Conservation (phyloP, 2,329 filamentous ascomycete species). For the Fusarium sp. region DNA sequence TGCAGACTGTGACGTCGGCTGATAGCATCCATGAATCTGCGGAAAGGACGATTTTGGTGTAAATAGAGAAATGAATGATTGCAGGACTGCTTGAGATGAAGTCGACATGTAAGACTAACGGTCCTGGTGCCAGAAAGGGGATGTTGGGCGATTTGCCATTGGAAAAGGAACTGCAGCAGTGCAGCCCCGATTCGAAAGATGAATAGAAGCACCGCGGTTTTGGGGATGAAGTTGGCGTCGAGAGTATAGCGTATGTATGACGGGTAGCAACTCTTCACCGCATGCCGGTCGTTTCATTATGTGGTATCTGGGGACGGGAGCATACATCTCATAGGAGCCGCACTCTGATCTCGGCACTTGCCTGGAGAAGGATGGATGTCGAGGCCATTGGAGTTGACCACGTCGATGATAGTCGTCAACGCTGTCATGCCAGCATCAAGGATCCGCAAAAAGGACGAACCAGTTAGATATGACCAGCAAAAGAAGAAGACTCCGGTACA, state of each 20-base stretch:
- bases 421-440: background rate
- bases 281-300: background rate
- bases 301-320: too few species aligned
- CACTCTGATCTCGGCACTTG: background rate
- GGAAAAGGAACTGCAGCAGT: too few species aligned
- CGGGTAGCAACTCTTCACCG: too few species aligned
- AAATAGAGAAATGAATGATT: background rate
- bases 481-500: background rate
- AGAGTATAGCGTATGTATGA: too few species aligned
- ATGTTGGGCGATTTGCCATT: too few species aligned
- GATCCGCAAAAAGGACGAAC: background rate
- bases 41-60: background rate
- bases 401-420: background rate
- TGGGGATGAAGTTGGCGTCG: too few species aligned
- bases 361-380: background rate
- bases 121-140: too few species aligned
- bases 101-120: too few species aligned
- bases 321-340: background rate
- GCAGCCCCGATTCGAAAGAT: too few species aligned
- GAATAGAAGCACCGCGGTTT: too few species aligned
- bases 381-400: too few species aligned
- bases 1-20: background rate
- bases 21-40: background rate
- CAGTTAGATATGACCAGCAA: background rate
- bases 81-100: background rate